Percentiles rank a stretch among this genome's conserved stretches.
Evolutionary conservation across 805 yeast genomes (phyloP).

Genomic region (Sugiyamaella chiloensis): DNA sequence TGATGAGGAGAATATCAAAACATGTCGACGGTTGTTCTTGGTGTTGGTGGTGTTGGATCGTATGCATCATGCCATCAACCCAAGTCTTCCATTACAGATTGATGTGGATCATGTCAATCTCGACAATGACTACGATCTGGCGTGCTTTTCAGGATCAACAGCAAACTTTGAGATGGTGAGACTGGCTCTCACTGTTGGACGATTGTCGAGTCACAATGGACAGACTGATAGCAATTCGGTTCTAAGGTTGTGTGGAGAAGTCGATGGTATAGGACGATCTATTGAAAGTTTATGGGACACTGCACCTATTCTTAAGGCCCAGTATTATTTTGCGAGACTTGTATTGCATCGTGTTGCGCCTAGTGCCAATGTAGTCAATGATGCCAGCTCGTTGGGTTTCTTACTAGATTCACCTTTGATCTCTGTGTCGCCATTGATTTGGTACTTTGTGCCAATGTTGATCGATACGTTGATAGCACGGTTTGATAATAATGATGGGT

Average conservation of each 20-base stretch:
- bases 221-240: background rate
- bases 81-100: slow-evolving; percentile 25
- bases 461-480: slow-evolving; percentile 11
- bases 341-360: slow-evolving; percentile 13
- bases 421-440: slow-evolving; percentile 23
- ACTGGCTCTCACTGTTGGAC: slow-evolving; percentile 18
- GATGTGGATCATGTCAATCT: slow-evolving; percentile 25
- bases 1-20: slow-evolving; percentile 21
- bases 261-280: slow-evolving; percentile 12
- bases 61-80: slow-evolving; percentile 25
- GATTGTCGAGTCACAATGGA: background rate
- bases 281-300: slow-evolving; percentile 26
- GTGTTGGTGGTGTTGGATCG: slow-evolving; percentile 30
- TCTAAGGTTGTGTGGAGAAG: slow-evolving; percentile 2
- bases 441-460: slow-evolving; percentile 20
- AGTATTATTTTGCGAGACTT: slow-evolving; percentile 20
- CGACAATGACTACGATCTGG: slow-evolving; percentile 19
- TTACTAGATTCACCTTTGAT: slow-evolving; percentile 24
- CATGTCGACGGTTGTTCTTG: slow-evolving; percentile 28
- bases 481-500: background rate
- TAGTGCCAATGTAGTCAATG: slow-evolving; percentile 5
- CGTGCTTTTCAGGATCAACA: slow-evolving; percentile 14
- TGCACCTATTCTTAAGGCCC: slow-evolving; percentile 24
- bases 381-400: slow-evolving; percentile 15
- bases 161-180: slow-evolving; percentile 21